A percentile compares a stretch with the other conserved stretches of the same genome.
These are phyloP conservation scores for Sistotremastrum suecicum DNA, from an alignment of 768 basidiomycete species.

Conservation along the genomic window DNA sequence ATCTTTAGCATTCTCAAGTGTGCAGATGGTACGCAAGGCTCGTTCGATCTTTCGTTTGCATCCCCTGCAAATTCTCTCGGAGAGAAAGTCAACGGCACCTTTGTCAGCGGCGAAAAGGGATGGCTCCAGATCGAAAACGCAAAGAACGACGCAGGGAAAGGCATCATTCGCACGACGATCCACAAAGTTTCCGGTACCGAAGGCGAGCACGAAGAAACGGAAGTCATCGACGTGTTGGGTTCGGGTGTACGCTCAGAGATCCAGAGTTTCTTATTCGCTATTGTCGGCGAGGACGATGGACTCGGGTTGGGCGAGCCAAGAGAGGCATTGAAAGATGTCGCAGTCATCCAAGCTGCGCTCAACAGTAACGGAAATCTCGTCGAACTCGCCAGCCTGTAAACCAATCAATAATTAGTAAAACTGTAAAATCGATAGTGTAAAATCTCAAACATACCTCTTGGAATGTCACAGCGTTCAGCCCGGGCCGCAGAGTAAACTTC, in stretches of 20 bases:
- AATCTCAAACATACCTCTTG: no score
- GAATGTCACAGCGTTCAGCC: no score
- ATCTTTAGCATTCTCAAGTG: constrained; percentile 40
- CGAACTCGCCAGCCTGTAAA: constrained; percentile 23
- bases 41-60: constrained; percentile 49
- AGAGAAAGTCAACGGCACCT: constrained; percentile 10
- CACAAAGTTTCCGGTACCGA: constrained; percentile 21
- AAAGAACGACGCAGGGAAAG: constrained; percentile 7
- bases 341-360: constrained; percentile 65
- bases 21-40: constrained; percentile 40
- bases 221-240: constrained; percentile 30
- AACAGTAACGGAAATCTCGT: constrained; percentile 48
- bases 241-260: constrained; percentile 46
- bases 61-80: constrained; percentile 32
- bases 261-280: constrained; percentile 41
- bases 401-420: constrained; percentile 6
- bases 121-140: not conserved
- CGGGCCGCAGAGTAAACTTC: no score
- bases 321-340: constrained; percentile 58
- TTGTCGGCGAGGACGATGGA: constrained; percentile 33
- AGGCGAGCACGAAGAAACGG: constrained; percentile 25
- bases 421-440: constrained; percentile 1
- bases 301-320: constrained; percentile 41
- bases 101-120: not conserved
- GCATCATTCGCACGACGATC: constrained; percentile 24